Conservation (phyloP, 129 eudicot genomes). For the Centella asiatica region DNA sequence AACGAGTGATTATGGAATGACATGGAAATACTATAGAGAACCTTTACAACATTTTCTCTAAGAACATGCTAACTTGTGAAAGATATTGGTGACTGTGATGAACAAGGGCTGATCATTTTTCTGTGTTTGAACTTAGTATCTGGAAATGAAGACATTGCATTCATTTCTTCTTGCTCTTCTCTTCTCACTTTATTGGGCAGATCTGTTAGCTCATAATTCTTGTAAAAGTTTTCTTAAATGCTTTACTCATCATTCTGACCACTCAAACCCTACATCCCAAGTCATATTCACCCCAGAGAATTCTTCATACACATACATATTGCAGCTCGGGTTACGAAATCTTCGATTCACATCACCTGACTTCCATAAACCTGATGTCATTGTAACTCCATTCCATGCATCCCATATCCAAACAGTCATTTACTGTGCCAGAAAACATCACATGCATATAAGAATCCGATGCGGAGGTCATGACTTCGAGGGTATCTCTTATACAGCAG, state of each 20-base stretch:
- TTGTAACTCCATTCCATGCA: conserved; percentile 24
- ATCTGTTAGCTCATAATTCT: neutral
- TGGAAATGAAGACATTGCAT: neutral
- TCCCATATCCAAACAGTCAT: conserved; percentile 18
- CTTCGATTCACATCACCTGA: conserved; percentile 4
- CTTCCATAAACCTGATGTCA: conserved; percentile 14
- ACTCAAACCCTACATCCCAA: neutral
- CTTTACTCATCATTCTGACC: neutral
- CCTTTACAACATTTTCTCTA: no score
- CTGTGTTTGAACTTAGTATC: neutral
- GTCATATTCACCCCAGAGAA: conserved; percentile 9
- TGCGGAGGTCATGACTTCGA: conserved; percentile 22
- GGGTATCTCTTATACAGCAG: conserved; percentile 21
- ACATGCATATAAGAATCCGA: conserved; percentile 17
- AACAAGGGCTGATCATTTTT: neutral
- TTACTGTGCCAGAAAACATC: conserved; percentile 19
- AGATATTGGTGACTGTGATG: no score
- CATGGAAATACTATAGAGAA: no score
- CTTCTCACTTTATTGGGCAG: neutral
- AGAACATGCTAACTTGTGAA: no score
- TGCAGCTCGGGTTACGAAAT: conserved; percentile 16
- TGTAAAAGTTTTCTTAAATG: conserved; percentile 15
- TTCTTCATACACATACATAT: conserved; percentile 14
- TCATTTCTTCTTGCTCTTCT: neutral
- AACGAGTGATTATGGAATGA: no score